Evolutionary conservation across 139 green algal genomes (phyloP).

Genomic region (Coccomyxa sp.): DNA sequence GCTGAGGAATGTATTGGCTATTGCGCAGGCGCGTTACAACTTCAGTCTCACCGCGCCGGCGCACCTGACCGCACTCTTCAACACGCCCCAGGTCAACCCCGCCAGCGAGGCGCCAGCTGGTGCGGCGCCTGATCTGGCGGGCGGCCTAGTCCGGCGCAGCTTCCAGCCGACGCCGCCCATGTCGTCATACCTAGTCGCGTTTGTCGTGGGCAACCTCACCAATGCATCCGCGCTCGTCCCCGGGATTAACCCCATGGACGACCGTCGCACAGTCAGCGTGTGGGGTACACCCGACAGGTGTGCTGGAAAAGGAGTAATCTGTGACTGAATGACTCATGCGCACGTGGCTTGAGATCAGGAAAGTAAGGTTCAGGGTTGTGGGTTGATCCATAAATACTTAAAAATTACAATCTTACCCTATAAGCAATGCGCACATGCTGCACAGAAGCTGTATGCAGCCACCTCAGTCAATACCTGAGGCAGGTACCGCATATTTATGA

Average conservation of each 20-base stretch:
- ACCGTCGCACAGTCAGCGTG: constrained; percentile 34
- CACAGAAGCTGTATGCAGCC: too few species aligned
- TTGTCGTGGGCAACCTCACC: constrained; percentile 65
- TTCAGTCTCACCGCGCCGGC: not conserved
- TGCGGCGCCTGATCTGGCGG: not conserved
- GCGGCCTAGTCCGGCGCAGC: constrained; percentile 13
- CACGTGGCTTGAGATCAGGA: too few species aligned
- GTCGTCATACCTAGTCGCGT: constrained; percentile 81
- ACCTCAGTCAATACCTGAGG: too few species aligned
- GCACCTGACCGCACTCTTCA: constrained; percentile 58
- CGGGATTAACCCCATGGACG: not conserved
- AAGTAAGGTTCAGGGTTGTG: too few species aligned
- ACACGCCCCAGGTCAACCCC: constrained; percentile 51
- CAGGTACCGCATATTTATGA: too few species aligned
- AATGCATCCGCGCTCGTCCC: constrained; percentile 17
- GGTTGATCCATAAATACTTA: too few species aligned
- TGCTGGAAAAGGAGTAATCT: not conserved
- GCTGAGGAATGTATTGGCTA: not conserved
- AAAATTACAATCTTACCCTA: too few species aligned
- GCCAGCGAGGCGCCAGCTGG: not conserved
- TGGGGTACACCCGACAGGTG: constrained; percentile 60
- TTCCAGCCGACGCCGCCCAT: constrained; percentile 68
- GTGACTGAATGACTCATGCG: too few species aligned
- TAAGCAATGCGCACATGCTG: too few species aligned
- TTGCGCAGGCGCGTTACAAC: not conserved